Conservation (phyloP, 495 filamentous ascomycete species). For the Penicillium nucicola region DNA sequence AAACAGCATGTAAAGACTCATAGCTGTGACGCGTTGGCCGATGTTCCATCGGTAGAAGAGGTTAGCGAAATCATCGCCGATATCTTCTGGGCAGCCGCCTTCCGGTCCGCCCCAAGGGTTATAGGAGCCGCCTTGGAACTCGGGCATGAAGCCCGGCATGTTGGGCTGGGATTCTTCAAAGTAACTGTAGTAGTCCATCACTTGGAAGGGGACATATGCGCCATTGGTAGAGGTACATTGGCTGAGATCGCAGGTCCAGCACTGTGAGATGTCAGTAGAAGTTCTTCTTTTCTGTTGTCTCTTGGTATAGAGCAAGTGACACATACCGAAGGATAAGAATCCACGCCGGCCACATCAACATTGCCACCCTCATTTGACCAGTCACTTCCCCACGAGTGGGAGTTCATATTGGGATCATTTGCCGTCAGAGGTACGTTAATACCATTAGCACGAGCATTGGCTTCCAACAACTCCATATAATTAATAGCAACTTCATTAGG, state of each 20-base stretch:
- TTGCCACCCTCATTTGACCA: constrained; percentile 52
- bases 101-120: constrained; percentile 60
- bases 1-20: constrained; percentile 59
- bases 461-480: constrained; percentile 57
- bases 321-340: constrained; percentile 53
- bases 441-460: constrained; percentile 46
- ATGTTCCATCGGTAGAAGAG: constrained; percentile 58
- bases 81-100: constrained; percentile 47
- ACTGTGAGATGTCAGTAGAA: constrained; percentile 19
- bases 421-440: constrained; percentile 52
- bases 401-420: constrained; percentile 54
- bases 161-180: constrained; percentile 49
- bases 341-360: constrained; percentile 55
- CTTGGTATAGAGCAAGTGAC: not conserved
- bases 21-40: constrained; percentile 50
- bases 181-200: constrained; percentile 53
- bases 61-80: constrained; percentile 53
- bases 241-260: constrained; percentile 58
- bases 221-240: constrained; percentile 56
- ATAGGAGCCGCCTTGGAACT: constrained; percentile 63
- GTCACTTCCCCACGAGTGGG: constrained; percentile 52
- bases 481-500: constrained; percentile 46
- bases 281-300: not conserved
- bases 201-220: constrained; percentile 49
- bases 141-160: constrained; percentile 56